Base-by-base conservation (phyloP, 1,284 basidiomycete species). In the Somion occarium region DNA sequence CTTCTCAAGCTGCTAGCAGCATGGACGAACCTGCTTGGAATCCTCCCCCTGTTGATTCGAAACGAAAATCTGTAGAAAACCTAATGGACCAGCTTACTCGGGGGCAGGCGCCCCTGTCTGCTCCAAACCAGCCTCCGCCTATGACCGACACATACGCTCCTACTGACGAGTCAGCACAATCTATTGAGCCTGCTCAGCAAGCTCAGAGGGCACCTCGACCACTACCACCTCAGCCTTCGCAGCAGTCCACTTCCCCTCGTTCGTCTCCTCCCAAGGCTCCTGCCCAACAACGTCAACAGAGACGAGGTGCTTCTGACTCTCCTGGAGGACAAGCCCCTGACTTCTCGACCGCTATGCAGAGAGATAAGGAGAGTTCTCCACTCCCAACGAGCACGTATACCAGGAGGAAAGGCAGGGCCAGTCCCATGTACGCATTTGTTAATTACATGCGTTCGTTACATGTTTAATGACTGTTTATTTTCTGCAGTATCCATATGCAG, bases 61-160 rank as follows among this genome's bases (percentile, higher is more conserved):
- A 88, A 70, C 76, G 83, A 52, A 85, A 86, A 63, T 89, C 86
- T 2, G 85, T 89, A 48, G 86, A 88, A 61, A 88, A 88, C 60
- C 68, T 89, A 38, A 72, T 90, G 60, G 86, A 88, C 55, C 82
- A 85, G 59, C 25, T 46, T 34, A 81, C 82, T 25, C 74, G 83
- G 55, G 72, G 75, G 50, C 80, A 79, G 61, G 63, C 64, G 37
- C 70, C 74, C 52, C 64, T 64, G 23, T 41, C 64, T 45, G 45
- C 64, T 47, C 51, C 66, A 42, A 64, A 70, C 47, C 64, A 74
- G 58, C 61, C 71, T 49, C 51, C 62, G 23, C 54, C 65, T 39
- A 68, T 72, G 48, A 74, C 71, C 52, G 78, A 78, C 49, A 61
- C 65, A 1, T 78, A 75, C 51, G 64, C 69, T 37, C 68, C 70